These are phyloP conservation scores for Solanum peruvianum DNA, from an alignment of 257 asterid genomes.

Conservation along the genomic window DNA sequence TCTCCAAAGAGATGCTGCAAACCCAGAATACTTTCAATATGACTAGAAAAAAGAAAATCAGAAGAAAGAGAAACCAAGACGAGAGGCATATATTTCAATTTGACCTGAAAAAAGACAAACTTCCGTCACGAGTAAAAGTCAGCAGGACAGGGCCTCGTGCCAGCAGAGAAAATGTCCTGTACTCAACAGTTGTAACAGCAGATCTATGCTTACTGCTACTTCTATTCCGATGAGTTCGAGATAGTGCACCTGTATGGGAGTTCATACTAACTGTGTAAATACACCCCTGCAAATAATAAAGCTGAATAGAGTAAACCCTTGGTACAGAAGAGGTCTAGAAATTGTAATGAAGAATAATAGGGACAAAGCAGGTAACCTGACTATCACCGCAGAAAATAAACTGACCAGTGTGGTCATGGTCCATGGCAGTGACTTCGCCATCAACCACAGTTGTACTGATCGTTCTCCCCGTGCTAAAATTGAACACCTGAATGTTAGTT, in stretches of 20 bases:
- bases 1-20: constrained; percentile 69
- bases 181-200: constrained; percentile 78
- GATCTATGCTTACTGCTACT: constrained; percentile 62
- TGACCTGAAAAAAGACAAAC: constrained; percentile 88
- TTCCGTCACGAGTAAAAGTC: constrained; percentile 78
- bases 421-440: constrained; percentile 95
- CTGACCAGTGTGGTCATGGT: constrained; percentile 95
- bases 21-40: constrained; percentile 4
- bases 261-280: constrained; percentile 67
- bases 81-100: neutral
- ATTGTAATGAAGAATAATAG: neutral
- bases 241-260: constrained; percentile 62
- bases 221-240: constrained; percentile 76
- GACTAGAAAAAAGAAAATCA: neutral
- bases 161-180: constrained; percentile 79
- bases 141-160: constrained; percentile 93
- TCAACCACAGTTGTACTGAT: constrained; percentile 49
- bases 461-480: constrained; percentile 92
- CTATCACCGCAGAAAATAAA: constrained; percentile 91
- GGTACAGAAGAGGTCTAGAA: neutral
- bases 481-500: constrained; percentile 61
- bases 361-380: constrained; percentile 41
- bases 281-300: constrained; percentile 54
- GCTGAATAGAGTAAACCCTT: constrained; percentile 4
- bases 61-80: neutral